phyloP scores from a whole-genome alignment of 73 alveolate species.

The Tetrahymena malaccensis region DNA sequence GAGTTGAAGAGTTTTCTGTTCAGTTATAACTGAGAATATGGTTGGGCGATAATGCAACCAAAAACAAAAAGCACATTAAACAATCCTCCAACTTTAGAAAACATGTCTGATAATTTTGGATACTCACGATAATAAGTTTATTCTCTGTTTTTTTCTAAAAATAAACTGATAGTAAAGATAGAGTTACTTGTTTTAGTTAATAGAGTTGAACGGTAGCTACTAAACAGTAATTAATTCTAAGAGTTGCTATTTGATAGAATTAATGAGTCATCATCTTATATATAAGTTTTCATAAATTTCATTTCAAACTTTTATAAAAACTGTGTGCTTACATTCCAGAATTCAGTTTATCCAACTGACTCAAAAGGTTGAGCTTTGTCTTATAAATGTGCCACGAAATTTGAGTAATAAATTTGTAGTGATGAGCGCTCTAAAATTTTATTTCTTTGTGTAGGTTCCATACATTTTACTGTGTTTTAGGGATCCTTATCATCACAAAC shows the following conservation, averaged over 20 bases:
- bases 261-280: not conserved
- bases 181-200: not conserved
- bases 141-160: not conserved
- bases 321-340: not conserved
- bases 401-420: not conserved
- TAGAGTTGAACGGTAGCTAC: not conserved
- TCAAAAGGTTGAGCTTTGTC: not conserved
- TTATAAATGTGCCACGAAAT: not conserved
- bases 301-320: not conserved
- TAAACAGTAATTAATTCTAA: too few species aligned
- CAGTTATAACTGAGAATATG: not conserved
- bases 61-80: not conserved
- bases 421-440: not conserved
- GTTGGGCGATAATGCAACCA: not conserved
- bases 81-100: not conserved
- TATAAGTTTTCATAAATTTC: too few species aligned
- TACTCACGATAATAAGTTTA: too few species aligned
- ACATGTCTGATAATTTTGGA: not conserved
- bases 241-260: not conserved
- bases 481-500: not conserved
- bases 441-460: not conserved
- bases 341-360: not conserved
- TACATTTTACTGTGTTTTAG: not conserved
- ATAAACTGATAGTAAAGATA: too few species aligned
- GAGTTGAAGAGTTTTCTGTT: not conserved